Conservation (phyloP, 2,329 filamentous ascomycete genomes). For the Hansfordia pulvinata region DNA sequence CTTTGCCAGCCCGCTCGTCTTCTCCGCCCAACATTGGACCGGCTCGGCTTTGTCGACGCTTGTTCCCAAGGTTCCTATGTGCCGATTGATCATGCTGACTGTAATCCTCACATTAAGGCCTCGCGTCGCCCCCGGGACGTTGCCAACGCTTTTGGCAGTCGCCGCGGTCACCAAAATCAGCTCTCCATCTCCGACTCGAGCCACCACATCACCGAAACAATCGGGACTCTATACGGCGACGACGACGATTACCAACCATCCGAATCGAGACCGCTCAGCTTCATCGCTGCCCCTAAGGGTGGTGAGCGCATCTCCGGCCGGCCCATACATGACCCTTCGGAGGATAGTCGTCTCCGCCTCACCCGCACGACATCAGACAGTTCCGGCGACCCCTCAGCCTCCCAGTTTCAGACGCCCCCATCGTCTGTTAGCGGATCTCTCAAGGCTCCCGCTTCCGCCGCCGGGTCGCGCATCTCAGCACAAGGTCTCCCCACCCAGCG, state of each 20-base stretch:
- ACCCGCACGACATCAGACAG: slow-evolving; percentile 33
- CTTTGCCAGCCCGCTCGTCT: too few species aligned
- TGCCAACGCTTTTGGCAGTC: slow-evolving; percentile 41
- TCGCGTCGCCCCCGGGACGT: slow-evolving; percentile 44
- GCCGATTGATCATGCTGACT: too few species aligned
- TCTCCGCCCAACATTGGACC: too few species aligned
- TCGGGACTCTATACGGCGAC: slow-evolving; percentile 80
- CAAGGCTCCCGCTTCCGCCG: slow-evolving; percentile 22
- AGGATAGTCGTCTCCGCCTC: slow-evolving; percentile 25
- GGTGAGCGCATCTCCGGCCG: slow-evolving; percentile 33
- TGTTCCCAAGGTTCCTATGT: too few species aligned
- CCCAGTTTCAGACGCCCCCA: slow-evolving; percentile 6
- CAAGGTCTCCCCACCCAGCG: slow-evolving; percentile 26
- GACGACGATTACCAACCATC: slow-evolving; percentile 46
- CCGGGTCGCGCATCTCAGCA: slow-evolving; percentile 11
- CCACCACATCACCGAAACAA: slow-evolving; percentile 90
- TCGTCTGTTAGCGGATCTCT: slow-evolving; percentile 16
- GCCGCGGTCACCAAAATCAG: slow-evolving; percentile 43
- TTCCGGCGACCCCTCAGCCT: slow-evolving; percentile 11
- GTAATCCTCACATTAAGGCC: slow-evolving; percentile 34
- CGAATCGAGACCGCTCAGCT: slow-evolving; percentile 56
- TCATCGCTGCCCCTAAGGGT: slow-evolving; percentile 45
- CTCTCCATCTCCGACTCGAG: slow-evolving; percentile 71
- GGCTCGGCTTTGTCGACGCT: too few species aligned
- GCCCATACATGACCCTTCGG: slow-evolving; percentile 13